Evolutionary conservation across 2,329 filamentous ascomycete genomes (phyloP).

Genomic region (Fusarium denticulatum): DNA sequence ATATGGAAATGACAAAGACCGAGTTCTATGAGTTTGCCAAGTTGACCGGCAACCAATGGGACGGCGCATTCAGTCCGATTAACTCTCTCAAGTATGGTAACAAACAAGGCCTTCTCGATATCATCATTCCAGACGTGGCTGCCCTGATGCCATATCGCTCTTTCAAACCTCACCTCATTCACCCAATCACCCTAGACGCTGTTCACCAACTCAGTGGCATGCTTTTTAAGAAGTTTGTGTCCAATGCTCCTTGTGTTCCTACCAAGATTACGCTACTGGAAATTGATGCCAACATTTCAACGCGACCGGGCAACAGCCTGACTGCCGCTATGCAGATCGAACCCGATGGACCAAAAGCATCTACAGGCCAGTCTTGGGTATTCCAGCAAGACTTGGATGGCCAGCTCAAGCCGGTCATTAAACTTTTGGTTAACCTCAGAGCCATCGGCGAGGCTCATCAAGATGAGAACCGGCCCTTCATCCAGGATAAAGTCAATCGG

Average conservation of each 20-base stretch:
- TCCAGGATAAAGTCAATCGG: background rate
- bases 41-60: constrained; percentile 3
- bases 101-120: background rate
- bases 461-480: background rate
- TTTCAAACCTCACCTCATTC: background rate
- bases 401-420: background rate
- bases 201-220: constrained; percentile 2
- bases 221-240: constrained; percentile 9
- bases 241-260: constrained; percentile 5
- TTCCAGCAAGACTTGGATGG: background rate
- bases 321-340: constrained; percentile 9
- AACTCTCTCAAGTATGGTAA: background rate
- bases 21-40: constrained; percentile 8
- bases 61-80: constrained; percentile 1
- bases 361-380: background rate
- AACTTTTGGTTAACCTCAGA: background rate
- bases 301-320: background rate
- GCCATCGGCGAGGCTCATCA: background rate
- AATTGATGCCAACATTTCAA: background rate
- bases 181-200: constrained; percentile 1
- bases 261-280: background rate
- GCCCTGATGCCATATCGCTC: constrained; percentile 3
- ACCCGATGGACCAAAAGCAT: background rate
- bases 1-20: background rate
- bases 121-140: constrained; percentile 5